A percentile compares a stretch with the other conserved stretches of the same genome.
Evolutionary conservation across 306 rosid species (phyloP).

Genomic region (Pyrus bretschneideri): DNA sequence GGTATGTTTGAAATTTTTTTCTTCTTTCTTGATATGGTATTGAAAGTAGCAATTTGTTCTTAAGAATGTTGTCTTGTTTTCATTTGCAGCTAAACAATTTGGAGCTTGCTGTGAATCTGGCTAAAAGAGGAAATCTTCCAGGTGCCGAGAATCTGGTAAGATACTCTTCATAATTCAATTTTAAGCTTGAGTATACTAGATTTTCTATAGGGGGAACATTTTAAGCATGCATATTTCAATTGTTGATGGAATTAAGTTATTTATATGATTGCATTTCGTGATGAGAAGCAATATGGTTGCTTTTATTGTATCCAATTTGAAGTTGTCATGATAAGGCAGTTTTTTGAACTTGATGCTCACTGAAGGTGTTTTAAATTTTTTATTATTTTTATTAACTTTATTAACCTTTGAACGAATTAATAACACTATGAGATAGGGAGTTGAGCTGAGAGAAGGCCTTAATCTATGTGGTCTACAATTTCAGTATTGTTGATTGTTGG

Average conservation of each 20-base stretch:
- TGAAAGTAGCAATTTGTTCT: background rate
- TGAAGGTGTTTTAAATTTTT: background rate
- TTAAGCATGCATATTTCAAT: background rate
- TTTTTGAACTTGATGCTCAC: background rate
- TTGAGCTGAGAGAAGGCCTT: background rate
- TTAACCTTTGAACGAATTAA: background rate
- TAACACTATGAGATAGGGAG: background rate
- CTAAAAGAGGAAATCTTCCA: constrained; percentile 98
- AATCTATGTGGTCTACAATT: background rate
- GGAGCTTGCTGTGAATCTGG: constrained; percentile 98
- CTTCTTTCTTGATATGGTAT: constrained; percentile 7
- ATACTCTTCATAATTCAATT: background rate
- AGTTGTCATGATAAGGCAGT: background rate
- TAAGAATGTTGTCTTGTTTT: constrained; percentile 10
- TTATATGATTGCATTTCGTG: background rate
- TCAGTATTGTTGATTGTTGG: background rate
- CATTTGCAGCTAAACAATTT: constrained; percentile 73
- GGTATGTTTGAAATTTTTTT: constrained; percentile 35
- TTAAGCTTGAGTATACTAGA: background rate
- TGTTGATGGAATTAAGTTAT: background rate
- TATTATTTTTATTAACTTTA: too few relatives aligned
- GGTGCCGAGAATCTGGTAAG: constrained; percentile 97
- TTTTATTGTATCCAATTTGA: background rate
- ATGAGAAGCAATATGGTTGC: background rate
- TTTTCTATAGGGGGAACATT: background rate